A percentile compares a stretch with the other conserved stretches of the same genome.
Evolutionary conservation across 2,329 filamentous ascomycete genomes (phyloP).

Genomic region (Diaporthe sp.): DNA sequence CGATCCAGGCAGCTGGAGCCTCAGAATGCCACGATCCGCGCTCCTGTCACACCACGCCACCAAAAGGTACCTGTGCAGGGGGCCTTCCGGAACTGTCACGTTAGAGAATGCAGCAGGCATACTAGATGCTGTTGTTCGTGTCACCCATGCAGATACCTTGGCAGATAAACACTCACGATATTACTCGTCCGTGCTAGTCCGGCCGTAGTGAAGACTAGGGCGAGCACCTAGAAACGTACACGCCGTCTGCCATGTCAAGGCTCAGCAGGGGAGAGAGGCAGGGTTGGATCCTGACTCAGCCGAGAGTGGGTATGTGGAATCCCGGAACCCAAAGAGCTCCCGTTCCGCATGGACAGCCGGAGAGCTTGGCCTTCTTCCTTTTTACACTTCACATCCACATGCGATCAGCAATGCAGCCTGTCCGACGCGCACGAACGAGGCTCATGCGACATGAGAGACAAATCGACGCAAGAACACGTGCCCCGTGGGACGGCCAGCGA

Average conservation of each 20-base stretch:
- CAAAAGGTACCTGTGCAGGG: not conserved
- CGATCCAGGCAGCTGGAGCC: not conserved
- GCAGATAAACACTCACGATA: not conserved
- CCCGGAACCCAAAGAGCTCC: not conserved
- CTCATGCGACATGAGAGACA: slow-evolving; percentile 14
- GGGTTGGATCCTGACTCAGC: slow-evolving; percentile 5
- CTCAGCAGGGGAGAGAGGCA: not conserved
- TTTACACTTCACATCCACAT: slow-evolving; percentile 18
- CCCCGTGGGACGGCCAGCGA: not conserved
- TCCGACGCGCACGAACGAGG: not conserved
- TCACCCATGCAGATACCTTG: not conserved
- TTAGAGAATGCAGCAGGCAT: not conserved
- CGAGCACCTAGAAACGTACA: not conserved
- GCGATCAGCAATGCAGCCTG: not conserved
- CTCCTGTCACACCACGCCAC: not conserved
- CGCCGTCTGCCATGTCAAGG: not conserved
- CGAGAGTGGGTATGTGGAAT: not conserved
- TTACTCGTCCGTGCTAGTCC: not conserved
- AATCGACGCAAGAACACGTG: not conserved
- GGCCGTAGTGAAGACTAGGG: not conserved
- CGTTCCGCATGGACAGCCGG: not conserved
- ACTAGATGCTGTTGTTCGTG: not conserved
- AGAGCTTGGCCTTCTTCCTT: not conserved
- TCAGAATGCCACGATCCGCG: not conserved
- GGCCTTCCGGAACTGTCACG: not conserved